Conservation (phyloP, 2,329 filamentous ascomycete genomes). For the Diaporthe velutina region DNA sequence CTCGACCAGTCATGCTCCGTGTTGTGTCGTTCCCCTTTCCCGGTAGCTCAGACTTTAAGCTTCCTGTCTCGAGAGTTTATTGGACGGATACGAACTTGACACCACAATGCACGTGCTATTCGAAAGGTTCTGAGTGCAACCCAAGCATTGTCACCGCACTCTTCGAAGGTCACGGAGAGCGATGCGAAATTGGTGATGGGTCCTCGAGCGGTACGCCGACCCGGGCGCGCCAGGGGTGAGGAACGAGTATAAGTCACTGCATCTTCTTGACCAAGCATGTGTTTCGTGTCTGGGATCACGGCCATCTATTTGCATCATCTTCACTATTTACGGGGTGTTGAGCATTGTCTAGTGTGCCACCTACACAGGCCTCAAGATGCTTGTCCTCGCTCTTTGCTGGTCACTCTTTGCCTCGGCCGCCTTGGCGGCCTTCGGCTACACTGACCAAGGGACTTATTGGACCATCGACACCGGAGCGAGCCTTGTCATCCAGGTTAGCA, state of each 20-base stretch:
- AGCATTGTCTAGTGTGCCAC: background rate
- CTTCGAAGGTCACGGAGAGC: background rate
- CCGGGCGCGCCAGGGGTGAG: background rate
- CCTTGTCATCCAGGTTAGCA: conserved; percentile 52
- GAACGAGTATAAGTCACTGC: background rate
- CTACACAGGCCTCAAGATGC: conserved; percentile 41
- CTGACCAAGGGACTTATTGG: conserved; percentile 53
- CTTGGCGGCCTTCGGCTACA: conserved; percentile 55
- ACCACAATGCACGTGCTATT: background rate
- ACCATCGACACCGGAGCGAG: conserved; percentile 51
- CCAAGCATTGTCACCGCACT: background rate
- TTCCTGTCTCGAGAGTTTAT: conserved; percentile 13
- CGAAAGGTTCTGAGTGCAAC: background rate
- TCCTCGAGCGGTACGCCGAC: background rate
- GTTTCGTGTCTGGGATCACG: background rate
- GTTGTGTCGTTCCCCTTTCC: background rate
- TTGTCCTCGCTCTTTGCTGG: conserved; percentile 45
- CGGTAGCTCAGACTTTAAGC: conserved; percentile 6
- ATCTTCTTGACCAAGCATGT: background rate
- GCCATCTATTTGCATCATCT: background rate
- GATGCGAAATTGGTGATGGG: conserved; percentile 26
- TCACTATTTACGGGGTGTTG: too few relatives aligned
- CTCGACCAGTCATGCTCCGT: conserved; percentile 2
- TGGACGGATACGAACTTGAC: conserved; percentile 22
- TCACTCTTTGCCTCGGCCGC: conserved; percentile 47